Evolutionary conservation across 768 basidiomycete species (phyloP).

Genomic region (Amylocystis lapponica): DNA sequence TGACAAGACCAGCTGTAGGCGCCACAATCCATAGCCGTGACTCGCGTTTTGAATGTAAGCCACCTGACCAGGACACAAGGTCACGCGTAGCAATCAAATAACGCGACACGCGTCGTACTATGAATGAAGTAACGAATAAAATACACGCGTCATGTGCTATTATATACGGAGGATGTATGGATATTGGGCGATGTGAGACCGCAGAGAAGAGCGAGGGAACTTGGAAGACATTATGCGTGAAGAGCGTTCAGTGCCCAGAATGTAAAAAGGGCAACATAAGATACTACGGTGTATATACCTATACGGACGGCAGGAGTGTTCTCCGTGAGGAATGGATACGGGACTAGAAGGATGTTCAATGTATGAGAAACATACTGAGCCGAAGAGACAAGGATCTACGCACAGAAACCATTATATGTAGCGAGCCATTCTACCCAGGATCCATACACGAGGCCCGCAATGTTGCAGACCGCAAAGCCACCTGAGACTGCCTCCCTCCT

Average conservation of each 20-base stretch:
- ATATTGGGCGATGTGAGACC: too few species aligned
- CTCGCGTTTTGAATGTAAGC: too few species aligned
- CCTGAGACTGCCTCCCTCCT: conserved; percentile 26
- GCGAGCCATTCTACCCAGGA: conserved; percentile 68
- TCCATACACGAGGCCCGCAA: conserved; percentile 44
- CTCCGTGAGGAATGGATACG: conserved; percentile 77
- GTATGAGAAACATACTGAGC: not conserved
- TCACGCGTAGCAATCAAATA: too few species aligned
- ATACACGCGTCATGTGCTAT: too few species aligned
- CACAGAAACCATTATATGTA: conserved; percentile 53
- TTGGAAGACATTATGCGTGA: conserved; percentile 39
- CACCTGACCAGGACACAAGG: too few species aligned
- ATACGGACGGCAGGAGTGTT: conserved; percentile 46
- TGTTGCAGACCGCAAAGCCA: conserved; percentile 25
- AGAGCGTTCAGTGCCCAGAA: conserved; percentile 57
- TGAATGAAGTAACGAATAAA: too few species aligned
- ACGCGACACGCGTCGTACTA: too few species aligned
- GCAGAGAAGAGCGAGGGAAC: too few species aligned
- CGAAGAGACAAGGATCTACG: conserved; percentile 21
- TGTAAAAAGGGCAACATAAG: conserved; percentile 44
- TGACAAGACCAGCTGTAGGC: too few species aligned
- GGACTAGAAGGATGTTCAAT: conserved; percentile 41
- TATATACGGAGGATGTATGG: too few species aligned
- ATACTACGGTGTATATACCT: conserved; percentile 52
- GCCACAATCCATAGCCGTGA: too few species aligned